Percentiles rank a stretch among this genome's conserved stretches.
Conservation (phyloP, 495 filamentous ascomycete genomes). For the Hypoxylon fuscum region DNA sequence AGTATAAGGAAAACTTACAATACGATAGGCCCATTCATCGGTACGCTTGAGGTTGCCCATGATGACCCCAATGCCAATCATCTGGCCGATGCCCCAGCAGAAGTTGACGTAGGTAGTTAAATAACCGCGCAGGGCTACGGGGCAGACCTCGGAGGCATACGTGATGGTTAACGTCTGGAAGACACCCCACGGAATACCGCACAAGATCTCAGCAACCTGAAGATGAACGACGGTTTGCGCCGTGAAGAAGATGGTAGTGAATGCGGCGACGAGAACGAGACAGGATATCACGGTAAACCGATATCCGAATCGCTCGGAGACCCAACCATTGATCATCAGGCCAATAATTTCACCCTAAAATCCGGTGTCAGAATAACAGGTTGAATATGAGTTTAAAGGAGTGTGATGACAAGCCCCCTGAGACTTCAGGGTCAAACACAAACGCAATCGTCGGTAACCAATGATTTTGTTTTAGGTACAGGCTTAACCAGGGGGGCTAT, state of each 20-base stretch:
- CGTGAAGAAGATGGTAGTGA: conserved; percentile 81
- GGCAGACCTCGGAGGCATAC: conserved; percentile 83
- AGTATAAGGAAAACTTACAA: conserved; percentile 40
- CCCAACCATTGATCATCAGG: conserved; percentile 77
- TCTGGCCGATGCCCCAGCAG: conserved; percentile 82
- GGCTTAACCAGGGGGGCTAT: not conserved
- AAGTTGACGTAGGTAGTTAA: conserved; percentile 84
- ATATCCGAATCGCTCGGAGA: conserved; percentile 80
- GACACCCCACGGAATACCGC: conserved; percentile 81
- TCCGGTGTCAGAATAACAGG: not conserved
- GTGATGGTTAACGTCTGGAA: conserved; percentile 83
- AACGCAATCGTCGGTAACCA: not conserved
- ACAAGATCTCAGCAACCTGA: conserved; percentile 77
- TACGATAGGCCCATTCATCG: conserved; percentile 71
- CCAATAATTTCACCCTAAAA: conserved; percentile 79
- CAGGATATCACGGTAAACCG: conserved; percentile 74
- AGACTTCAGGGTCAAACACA: conserved; percentile 7
- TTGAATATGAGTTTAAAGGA: conserved; percentile 1
- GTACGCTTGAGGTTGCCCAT: conserved; percentile 62
- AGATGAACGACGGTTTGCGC: conserved; percentile 73
- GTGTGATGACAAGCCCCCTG: not conserved
- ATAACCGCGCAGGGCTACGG: conserved; percentile 75
- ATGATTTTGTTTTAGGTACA: not conserved
- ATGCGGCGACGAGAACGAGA: conserved; percentile 69
- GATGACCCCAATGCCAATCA: conserved; percentile 79